Evolutionary conservation across 1,139 yeast genomes (phyloP).

Genomic region (Pneumocystis carinii): DNA sequence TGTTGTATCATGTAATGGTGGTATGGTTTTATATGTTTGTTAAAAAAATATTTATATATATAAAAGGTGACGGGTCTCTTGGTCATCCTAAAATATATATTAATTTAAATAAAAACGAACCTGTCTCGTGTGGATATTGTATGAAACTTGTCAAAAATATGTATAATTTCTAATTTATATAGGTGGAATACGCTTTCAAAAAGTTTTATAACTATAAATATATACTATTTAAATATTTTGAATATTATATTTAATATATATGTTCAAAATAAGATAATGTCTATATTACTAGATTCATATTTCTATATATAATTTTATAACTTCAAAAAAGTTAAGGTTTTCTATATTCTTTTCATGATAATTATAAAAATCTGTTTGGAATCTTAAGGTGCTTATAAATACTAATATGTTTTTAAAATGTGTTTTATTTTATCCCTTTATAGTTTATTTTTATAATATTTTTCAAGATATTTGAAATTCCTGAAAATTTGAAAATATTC

Average conservation of each 20-base stretch:
- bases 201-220: conserved; percentile 12
- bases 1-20: conserved; percentile 75
- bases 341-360: too few relatives aligned
- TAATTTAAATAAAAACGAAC: conserved; percentile 60
- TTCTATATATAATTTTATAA: too few relatives aligned
- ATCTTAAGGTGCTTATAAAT: too few relatives aligned
- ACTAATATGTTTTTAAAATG: too few relatives aligned
- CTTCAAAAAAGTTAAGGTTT: too few relatives aligned
- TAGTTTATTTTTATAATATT: too few relatives aligned
- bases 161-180: neutral
- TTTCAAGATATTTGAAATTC: too few relatives aligned
- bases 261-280: neutral
- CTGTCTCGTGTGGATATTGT: conserved; percentile 67
- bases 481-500: too few relatives aligned
- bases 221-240: conserved; percentile 10
- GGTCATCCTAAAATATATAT: conserved; percentile 81
- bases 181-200: neutral
- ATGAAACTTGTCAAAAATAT: neutral
- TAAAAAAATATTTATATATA: neutral
- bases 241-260: neutral
- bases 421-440: too few relatives aligned
- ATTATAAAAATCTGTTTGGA: too few relatives aligned
- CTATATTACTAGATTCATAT: too few relatives aligned
- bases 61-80: conserved; percentile 37
- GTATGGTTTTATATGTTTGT: conserved; percentile 18